Percentiles rank a stretch among this genome's conserved stretches.
Conservation (phyloP, 1,139 yeast species). For the Lodderomyces parapsilosis region DNA sequence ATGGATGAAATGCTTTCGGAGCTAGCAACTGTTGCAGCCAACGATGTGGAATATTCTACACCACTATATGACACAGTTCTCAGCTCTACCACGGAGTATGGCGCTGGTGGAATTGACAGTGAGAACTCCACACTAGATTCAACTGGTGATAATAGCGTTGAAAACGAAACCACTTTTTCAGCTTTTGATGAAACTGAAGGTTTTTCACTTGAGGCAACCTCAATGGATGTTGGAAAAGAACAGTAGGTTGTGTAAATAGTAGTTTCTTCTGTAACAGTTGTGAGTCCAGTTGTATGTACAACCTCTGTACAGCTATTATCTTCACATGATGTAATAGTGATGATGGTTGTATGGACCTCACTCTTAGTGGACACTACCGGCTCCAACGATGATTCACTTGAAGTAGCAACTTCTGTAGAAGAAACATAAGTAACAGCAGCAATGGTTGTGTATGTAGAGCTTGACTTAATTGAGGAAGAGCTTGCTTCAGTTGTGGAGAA, state of each 20-base stretch:
- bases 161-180: neutral
- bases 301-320: constrained; percentile 1
- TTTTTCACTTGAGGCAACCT: constrained; percentile 24
- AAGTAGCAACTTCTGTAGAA: constrained; percentile 5
- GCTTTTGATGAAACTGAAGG: constrained; percentile 7
- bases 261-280: constrained; percentile 24
- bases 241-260: constrained; percentile 29
- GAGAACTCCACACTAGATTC: neutral
- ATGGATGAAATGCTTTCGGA: neutral
- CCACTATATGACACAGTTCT: neutral
- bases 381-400: neutral
- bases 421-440: constrained; percentile 10
- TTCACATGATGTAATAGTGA: constrained; percentile 1
- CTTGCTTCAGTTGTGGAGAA: constrained; percentile 1
- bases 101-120: neutral
- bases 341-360: constrained; percentile 13
- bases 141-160: neutral
- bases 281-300: constrained; percentile 19
- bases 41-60: neutral
- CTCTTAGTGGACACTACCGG: neutral
- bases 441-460: constrained; percentile 5
- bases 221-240: constrained; percentile 36
- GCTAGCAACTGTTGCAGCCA: neutral
- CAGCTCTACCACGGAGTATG: neutral
- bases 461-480: neutral